Conservation (phyloP, 1,139 yeast species). For the Saccharomycopsis crataegensis region DNA sequence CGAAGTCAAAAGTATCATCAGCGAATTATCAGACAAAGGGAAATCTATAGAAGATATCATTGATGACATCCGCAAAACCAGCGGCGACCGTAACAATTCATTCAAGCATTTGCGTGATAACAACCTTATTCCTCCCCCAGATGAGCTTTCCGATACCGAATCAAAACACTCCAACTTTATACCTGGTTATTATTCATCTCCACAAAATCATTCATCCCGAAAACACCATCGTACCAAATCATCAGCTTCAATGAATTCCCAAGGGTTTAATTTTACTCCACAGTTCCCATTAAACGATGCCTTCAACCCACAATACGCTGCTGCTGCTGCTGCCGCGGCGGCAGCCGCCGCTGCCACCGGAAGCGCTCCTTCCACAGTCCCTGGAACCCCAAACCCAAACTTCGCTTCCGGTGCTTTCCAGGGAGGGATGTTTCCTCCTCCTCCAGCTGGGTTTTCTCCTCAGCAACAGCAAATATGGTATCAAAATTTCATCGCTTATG, state of each 20-base stretch:
- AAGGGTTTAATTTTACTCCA: neutral
- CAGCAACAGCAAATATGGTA: constrained; percentile 7
- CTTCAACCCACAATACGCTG: neutral
- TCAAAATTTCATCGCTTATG: constrained; percentile 3
- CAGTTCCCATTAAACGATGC: neutral
- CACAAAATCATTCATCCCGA: neutral
- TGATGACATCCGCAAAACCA: constrained; percentile 5
- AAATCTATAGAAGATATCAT: constrained; percentile 8
- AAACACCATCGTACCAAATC: neutral
- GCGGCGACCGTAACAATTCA: neutral
- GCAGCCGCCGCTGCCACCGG: constrained; percentile 7
- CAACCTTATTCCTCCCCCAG: constrained; percentile 14
- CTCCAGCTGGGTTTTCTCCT: constrained; percentile 1
- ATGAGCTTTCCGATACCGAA: constrained; percentile 14
- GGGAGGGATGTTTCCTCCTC: neutral
- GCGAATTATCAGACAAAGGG: constrained; percentile 5
- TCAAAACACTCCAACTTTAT: constrained; percentile 3
- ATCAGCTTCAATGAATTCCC: neutral
- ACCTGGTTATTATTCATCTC: neutral
- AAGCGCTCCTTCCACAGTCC: neutral
- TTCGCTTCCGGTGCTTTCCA: neutral
- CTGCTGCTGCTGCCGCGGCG: constrained; percentile 14
- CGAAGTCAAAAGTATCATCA: constrained; percentile 5
- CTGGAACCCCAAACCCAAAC: neutral
- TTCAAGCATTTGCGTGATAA: constrained; percentile 8